Percentiles rank a stretch among this genome's conserved stretches.
phyloP scores from a whole-genome alignment of 306 rosid genomes.

The Quercus rubra region DNA sequence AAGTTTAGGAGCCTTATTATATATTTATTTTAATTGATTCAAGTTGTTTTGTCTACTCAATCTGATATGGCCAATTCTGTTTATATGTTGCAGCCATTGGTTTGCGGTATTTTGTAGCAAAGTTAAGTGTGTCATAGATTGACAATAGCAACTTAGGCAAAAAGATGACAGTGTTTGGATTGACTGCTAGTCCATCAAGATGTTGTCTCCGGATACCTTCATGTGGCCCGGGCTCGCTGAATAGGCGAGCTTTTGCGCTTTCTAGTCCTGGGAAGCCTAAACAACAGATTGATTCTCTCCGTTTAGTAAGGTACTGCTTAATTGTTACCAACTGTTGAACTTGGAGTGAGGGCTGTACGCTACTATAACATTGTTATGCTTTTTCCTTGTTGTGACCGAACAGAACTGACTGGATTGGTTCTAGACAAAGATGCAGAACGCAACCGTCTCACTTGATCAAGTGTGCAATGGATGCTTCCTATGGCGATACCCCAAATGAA shows the following conservation, averaged over 20 bases:
- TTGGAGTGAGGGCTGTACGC: conserved; percentile 2
- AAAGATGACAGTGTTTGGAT: conserved; percentile 57
- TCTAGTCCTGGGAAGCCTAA: conserved; percentile 24
- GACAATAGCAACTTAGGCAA: not conserved
- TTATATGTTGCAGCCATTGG: conserved; percentile 18
- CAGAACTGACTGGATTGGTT: conserved; percentile 32
- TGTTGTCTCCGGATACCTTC: conserved; percentile 45
- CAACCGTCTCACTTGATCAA: conserved; percentile 38
- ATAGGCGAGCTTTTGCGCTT: conserved; percentile 22
- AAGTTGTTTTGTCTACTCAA: not conserved
- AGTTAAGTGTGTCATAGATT: not conserved
- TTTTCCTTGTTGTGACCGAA: not conserved
- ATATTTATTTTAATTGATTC: not conserved
- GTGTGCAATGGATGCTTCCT: conserved; percentile 86
- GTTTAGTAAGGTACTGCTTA: conserved; percentile 48
- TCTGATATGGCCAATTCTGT: not conserved
- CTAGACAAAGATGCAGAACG: conserved; percentile 25
- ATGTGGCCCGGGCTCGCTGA: conserved; percentile 19
- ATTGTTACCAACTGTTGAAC: conserved; percentile 2
- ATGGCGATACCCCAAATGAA: conserved; percentile 60
- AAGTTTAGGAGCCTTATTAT: too few relatives aligned
- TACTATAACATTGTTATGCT: conserved; percentile 12
- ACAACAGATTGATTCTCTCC: conserved; percentile 27
- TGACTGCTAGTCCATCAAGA: conserved; percentile 57
- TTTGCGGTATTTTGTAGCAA: conserved; percentile 1